Evolutionary conservation across 495 filamentous ascomycete genomes (phyloP).

Genomic region (Lasiosphaeria miniovina): DNA sequence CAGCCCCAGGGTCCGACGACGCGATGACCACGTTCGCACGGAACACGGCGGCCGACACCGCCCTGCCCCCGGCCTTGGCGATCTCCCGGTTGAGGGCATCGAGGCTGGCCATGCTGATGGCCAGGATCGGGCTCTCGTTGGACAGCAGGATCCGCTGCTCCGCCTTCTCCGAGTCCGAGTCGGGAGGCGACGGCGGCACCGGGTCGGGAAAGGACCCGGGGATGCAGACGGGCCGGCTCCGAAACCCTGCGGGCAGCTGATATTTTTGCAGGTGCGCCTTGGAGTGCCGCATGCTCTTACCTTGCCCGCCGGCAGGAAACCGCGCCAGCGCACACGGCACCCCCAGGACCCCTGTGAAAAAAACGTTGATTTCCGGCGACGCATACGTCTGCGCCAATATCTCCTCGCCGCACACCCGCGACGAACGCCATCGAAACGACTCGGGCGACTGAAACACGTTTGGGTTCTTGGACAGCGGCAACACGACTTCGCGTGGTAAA

Average conservation of each 20-base stretch:
- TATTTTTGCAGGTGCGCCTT: slow-evolving; percentile 61
- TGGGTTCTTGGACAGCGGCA: slow-evolving; percentile 62
- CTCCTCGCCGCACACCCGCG: slow-evolving; percentile 76
- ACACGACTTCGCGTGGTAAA: slow-evolving; percentile 47
- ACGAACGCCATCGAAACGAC: slow-evolving; percentile 38
- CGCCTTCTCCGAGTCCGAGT: slow-evolving; percentile 42
- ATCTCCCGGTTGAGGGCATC: slow-evolving; percentile 72
- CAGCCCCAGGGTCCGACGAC: not conserved
- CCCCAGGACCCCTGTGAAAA: slow-evolving; percentile 70
- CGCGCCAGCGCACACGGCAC: slow-evolving; percentile 78
- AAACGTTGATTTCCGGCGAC: slow-evolving; percentile 58
- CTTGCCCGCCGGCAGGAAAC: slow-evolving; percentile 62
- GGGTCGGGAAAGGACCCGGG: slow-evolving; percentile 53
- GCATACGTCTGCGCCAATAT: slow-evolving; percentile 67
- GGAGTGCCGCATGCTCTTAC: slow-evolving; percentile 57
- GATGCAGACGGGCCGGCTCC: slow-evolving; percentile 25
- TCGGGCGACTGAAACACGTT: slow-evolving; percentile 41
- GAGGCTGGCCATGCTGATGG: slow-evolving; percentile 77
- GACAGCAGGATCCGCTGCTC: slow-evolving; percentile 69
- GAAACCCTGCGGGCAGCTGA: slow-evolving; percentile 34
- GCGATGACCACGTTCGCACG: slow-evolving; percentile 80
- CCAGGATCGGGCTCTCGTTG: slow-evolving; percentile 89
- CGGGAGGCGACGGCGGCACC: slow-evolving; percentile 42
- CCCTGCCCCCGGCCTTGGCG: slow-evolving; percentile 50
- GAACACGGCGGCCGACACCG: slow-evolving; percentile 66